Percentiles rank a stretch among this genome's conserved stretches.
Conservation (phyloP, 257 asterid species). For the Gentiana dahurica region DNA sequence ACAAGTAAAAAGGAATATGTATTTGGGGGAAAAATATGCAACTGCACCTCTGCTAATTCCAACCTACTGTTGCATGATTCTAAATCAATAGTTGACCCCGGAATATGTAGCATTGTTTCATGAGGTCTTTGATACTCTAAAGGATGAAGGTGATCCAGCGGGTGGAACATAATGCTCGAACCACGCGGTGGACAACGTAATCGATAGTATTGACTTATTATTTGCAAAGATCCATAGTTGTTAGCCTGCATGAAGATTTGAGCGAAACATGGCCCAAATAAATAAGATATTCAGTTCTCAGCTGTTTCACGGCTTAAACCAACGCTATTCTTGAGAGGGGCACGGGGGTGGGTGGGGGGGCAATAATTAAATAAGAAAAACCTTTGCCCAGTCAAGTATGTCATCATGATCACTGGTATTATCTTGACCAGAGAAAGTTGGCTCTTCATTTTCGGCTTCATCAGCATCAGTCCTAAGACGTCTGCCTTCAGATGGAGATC, state of each 20-base stretch:
- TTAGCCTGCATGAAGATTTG: constrained; percentile 46
- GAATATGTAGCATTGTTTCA: constrained; percentile 53
- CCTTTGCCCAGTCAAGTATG: constrained; percentile 97
- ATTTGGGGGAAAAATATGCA: too few species aligned
- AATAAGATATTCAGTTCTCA: not conserved
- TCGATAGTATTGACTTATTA: constrained; percentile 72
- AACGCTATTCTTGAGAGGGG: not conserved
- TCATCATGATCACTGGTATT: constrained; percentile 66
- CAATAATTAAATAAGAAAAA: constrained; percentile 8
- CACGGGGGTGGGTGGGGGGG: too few species aligned
- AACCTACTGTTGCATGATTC: constrained; percentile 75
- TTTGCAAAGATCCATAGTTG: constrained; percentile 71
- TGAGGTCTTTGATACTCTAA: constrained; percentile 76
- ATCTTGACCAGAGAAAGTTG: constrained; percentile 92
- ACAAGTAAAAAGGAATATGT: too few species aligned
- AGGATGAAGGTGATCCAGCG: constrained; percentile 91
- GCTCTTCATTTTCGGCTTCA: constrained; percentile 73
- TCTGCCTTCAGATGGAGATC: constrained; percentile 77
- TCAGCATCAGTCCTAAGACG: constrained; percentile 65
- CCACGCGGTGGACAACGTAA: constrained; percentile 67
- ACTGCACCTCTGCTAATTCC: constrained; percentile 85
- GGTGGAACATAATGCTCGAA: constrained; percentile 71
- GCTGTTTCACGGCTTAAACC: not conserved
- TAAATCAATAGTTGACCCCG: constrained; percentile 80
- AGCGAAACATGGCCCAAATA: not conserved